Base-by-base conservation (phyloP, 805 yeast genomes). In the Saccharomyces jurei region DNA sequence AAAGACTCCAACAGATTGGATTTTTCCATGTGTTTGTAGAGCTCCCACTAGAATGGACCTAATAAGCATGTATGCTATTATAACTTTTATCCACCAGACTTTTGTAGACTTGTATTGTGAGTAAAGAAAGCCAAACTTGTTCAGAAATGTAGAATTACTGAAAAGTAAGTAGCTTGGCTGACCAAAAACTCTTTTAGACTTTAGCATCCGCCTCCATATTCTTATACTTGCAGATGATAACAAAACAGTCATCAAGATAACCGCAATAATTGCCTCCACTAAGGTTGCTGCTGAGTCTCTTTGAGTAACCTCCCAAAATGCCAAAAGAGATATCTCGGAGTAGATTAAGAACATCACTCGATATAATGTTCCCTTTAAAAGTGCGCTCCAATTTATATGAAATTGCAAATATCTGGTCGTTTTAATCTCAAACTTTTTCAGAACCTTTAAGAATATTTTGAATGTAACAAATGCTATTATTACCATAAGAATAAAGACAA, bases 91-190 rank as follows among this genome's bases (percentile, higher is more conserved):
- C 81, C 92, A 94, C 78, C 86, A 94, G 72, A 86, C 94, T 58
- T 83, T 79, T 53, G 86, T 87, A 11, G 98, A 97, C 58, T 88
- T 79, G 76, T 80, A 94, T 73, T 90, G 97, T 41, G 90, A 89
- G 63, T 94, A 94, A 59, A 94, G 71, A 71, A 94, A 94, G 0
- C 99, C 99, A 74, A 86, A 92, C 64, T 87, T 81, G 77, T 89
- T 89, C 62, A 94, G 77, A 56, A 88, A 81, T 49, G 77, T 80
- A 2, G 84, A 79, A 67, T 94, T 96, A 49, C 98, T 96, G 65
- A 80, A 94, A 57, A 94, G 77, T 57, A 90, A 75, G 67, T 89
- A 92, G 0, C 99, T 98, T 0, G 99, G 96, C 64, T 90, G 92
- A 65, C 87, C 84, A 75, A 84, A 89, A 53, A 87, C 76, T 56